A percentile compares a stretch with the other conserved stretches of the same genome.
These are phyloP conservation scores for Trichoderma afroharzianum DNA, from an alignment of 2,329 filamentous ascomycete genomes.

Conservation along the genomic window DNA sequence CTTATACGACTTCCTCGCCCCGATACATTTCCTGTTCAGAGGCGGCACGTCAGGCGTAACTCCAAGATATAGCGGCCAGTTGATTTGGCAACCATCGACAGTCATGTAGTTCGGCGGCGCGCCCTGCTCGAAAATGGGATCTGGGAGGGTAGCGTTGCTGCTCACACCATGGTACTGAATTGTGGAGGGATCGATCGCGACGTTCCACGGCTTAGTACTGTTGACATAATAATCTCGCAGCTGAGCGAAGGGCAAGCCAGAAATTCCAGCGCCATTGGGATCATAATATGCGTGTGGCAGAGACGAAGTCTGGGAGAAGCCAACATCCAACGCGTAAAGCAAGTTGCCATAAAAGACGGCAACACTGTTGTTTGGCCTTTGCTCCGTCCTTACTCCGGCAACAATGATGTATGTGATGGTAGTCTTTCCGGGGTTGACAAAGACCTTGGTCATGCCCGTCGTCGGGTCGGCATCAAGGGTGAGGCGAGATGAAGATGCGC, in stretches of 20 bases:
- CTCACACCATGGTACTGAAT: slow-evolving; percentile 25
- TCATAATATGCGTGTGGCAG: slow-evolving; percentile 23
- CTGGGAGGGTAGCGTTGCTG: slow-evolving; percentile 26
- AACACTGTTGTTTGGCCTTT: slow-evolving; percentile 34
- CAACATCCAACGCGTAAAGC: slow-evolving; percentile 41
- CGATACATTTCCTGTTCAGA: slow-evolving; percentile 21
- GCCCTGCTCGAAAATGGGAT: slow-evolving; percentile 27
- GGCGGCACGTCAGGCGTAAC: slow-evolving; percentile 31
- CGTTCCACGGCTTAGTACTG: slow-evolving; percentile 30
- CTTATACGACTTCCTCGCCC: slow-evolving; percentile 30
- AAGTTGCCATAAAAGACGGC: slow-evolving; percentile 42
- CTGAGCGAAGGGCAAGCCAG: slow-evolving; percentile 24
- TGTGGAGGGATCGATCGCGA: slow-evolving; percentile 27
- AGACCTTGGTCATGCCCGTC: slow-evolving; percentile 25
- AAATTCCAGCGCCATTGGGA: slow-evolving; percentile 20
- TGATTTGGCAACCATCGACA: slow-evolving; percentile 37
- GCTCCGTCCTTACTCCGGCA: slow-evolving; percentile 22
- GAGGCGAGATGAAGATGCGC: slow-evolving; percentile 7
- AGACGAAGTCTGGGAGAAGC: slow-evolving; percentile 26
- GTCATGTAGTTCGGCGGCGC: slow-evolving; percentile 35
- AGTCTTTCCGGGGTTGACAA: slow-evolving; percentile 21
- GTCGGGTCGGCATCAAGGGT: slow-evolving; percentile 10
- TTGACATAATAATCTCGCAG: slow-evolving; percentile 32
- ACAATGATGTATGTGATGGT: slow-evolving; percentile 22
- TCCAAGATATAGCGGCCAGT: slow-evolving; percentile 29